Evolutionary conservation across 805 yeast genomes (phyloP).

Genomic region (Sugiyamaella qingdaonensis): DNA sequence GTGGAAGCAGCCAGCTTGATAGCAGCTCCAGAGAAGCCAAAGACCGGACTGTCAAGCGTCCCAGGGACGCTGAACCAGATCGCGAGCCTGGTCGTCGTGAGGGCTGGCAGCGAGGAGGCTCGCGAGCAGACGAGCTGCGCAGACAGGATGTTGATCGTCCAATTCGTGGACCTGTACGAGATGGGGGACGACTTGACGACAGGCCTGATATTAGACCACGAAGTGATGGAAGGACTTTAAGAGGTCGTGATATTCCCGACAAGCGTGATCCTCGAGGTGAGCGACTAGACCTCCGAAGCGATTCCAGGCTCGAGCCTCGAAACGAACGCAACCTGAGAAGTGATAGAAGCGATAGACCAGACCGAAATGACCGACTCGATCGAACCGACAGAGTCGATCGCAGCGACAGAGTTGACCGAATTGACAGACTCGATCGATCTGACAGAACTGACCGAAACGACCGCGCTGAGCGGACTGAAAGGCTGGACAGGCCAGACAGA

Average conservation of each 20-base stretch:
- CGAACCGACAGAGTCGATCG: too few species aligned
- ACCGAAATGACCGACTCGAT: too few species aligned
- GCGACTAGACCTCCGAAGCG: not conserved
- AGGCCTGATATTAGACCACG: not conserved
- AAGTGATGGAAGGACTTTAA: not conserved
- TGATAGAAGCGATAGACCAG: not conserved
- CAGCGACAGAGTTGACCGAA: too few species aligned
- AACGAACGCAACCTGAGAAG: not conserved
- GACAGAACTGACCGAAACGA: too few species aligned
- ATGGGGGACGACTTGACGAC: slow-evolving; percentile 4
- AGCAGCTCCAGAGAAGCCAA: not conserved
- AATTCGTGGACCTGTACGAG: too few species aligned
- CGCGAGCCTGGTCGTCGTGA: slow-evolving; percentile 1
- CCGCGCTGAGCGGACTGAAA: too few species aligned
- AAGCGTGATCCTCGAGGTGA: not conserved
- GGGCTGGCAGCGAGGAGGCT: slow-evolving; percentile 1
- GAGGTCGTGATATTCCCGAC: too few species aligned
- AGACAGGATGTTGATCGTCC: not conserved
- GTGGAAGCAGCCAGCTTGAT: too few species aligned
- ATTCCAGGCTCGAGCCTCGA: not conserved
- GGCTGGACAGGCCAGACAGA: too few species aligned
- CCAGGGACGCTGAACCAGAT: not conserved
- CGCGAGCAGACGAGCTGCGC: slow-evolving; percentile 7
- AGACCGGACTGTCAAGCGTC: not conserved
- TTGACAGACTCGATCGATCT: too few species aligned